These are phyloP conservation scores for Chiua virens DNA, from an alignment of 768 basidiomycete genomes.

Conservation along the genomic window DNA sequence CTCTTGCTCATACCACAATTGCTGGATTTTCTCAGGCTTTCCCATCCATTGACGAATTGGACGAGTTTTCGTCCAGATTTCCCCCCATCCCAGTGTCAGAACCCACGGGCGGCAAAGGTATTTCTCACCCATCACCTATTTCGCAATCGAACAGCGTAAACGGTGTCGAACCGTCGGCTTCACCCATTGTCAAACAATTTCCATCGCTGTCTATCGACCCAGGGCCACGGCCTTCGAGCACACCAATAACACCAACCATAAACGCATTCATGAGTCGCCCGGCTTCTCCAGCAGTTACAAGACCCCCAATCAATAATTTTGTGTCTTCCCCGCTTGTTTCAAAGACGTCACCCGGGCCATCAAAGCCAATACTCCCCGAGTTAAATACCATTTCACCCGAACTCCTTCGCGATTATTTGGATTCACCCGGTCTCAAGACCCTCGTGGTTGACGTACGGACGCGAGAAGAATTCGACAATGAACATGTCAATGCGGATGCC, in stretches of 20 bases:
- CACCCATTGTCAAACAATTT: constrained; percentile 35
- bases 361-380: constrained; percentile 52
- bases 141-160: constrained; percentile 33
- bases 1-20: constrained; percentile 38
- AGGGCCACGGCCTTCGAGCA: constrained; percentile 64
- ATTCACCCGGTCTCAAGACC: constrained; percentile 50
- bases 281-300: constrained; percentile 52
- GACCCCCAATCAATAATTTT: constrained; percentile 42
- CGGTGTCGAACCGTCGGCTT: constrained; percentile 31
- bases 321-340: constrained; percentile 33
- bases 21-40: constrained; percentile 66
- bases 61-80: constrained; percentile 51
- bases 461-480: constrained; percentile 71
- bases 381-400: constrained; percentile 61
- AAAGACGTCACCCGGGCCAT: constrained; percentile 26
- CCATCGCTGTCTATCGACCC: constrained; percentile 46
- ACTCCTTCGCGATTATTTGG: constrained; percentile 58
- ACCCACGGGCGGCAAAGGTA: constrained; percentile 34
- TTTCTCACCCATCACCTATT: constrained; percentile 10
- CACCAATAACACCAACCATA: constrained; percentile 59
- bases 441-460: constrained; percentile 84
- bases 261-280: constrained; percentile 64
- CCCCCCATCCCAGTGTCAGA: constrained; percentile 49
- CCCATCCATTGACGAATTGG: constrained; percentile 75
- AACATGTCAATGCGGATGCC: constrained; percentile 65